Conservation (phyloP, 73 alveolate species). For the Paramecium octaurelia region DNA sequence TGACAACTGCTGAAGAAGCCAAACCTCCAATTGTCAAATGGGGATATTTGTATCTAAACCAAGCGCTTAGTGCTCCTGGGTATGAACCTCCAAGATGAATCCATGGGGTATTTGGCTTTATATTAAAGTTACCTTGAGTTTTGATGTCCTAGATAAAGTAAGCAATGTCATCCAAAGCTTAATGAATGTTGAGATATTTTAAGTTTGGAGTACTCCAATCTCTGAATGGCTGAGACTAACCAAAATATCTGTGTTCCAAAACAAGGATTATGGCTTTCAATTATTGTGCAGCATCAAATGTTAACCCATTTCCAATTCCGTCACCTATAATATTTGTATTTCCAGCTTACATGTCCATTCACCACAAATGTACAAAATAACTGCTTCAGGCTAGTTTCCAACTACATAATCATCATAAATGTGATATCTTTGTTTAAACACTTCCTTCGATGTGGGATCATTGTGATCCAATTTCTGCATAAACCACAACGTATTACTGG, state of each 20-base stretch:
- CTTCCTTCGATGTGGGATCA: constrained; percentile 52
- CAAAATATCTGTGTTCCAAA: constrained; percentile 78
- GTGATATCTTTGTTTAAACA: constrained; percentile 64
- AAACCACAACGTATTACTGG: background rate
- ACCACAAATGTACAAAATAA: constrained; percentile 75
- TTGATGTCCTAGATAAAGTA: constrained; percentile 49
- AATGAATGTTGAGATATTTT: constrained; percentile 62
- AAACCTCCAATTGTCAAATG: constrained; percentile 67
- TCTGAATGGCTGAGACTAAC: constrained; percentile 66
- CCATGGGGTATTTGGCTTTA: constrained; percentile 60
- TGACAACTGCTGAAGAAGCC: constrained; percentile 75
- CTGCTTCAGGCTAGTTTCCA: constrained; percentile 19
- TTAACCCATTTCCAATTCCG: constrained; percentile 39
- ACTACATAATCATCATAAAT: constrained; percentile 61
- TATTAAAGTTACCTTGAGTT: constrained; percentile 33
- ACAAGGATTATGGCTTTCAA: constrained; percentile 57
- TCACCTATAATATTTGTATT: background rate
- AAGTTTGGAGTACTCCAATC: constrained; percentile 63
- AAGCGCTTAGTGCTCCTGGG: constrained; percentile 81
- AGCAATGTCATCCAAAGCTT: constrained; percentile 74
- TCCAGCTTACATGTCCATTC: constrained; percentile 65
- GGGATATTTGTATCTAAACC: constrained; percentile 77
- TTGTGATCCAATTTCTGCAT: constrained; percentile 58
- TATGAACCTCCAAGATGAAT: constrained; percentile 73
- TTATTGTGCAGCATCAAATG: constrained; percentile 59